Evolutionary conservation across 306 rosid species (phyloP).

Genomic region (Datisca glomerata): DNA sequence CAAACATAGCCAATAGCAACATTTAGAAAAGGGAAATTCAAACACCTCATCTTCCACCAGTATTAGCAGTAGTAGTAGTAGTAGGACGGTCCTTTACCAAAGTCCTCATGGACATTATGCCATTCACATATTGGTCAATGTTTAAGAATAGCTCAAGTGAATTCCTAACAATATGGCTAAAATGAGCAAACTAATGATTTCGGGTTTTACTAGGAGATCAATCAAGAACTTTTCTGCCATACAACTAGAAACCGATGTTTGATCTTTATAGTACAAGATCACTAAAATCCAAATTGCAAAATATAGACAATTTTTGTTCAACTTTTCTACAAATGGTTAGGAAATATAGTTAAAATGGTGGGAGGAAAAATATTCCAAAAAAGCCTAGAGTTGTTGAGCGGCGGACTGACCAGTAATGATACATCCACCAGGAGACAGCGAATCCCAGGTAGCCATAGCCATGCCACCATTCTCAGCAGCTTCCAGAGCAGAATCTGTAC

Average conservation of each 20-base stretch:
- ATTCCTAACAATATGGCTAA: no score
- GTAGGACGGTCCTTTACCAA: no score
- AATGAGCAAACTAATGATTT: background rate
- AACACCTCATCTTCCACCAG: no score
- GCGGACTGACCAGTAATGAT: conserved; percentile 25
- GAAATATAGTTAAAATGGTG: conserved; percentile 19
- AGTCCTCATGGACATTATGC: no score
- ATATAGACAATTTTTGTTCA: conserved; percentile 20
- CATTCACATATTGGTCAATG: no score
- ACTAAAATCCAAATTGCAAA: conserved; percentile 12
- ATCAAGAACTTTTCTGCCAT: background rate
- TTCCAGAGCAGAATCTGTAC: conserved; percentile 32
- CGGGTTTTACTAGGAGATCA: no score
- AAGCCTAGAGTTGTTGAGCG: conserved; percentile 28
- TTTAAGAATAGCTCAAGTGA: no score
- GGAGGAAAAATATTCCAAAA: conserved; percentile 8
- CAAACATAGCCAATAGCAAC: no score
- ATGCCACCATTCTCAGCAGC: conserved; percentile 45
- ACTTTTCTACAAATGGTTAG: conserved; percentile 34
- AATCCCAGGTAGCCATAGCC: conserved; percentile 17
- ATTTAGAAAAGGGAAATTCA: no score
- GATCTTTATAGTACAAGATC: background rate
- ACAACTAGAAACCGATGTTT: background rate
- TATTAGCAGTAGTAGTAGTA: no score
- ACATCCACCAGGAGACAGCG: conserved; percentile 21